phyloP scores from a whole-genome alignment of 139 green algal species.

The Coccomyxa sp. region DNA sequence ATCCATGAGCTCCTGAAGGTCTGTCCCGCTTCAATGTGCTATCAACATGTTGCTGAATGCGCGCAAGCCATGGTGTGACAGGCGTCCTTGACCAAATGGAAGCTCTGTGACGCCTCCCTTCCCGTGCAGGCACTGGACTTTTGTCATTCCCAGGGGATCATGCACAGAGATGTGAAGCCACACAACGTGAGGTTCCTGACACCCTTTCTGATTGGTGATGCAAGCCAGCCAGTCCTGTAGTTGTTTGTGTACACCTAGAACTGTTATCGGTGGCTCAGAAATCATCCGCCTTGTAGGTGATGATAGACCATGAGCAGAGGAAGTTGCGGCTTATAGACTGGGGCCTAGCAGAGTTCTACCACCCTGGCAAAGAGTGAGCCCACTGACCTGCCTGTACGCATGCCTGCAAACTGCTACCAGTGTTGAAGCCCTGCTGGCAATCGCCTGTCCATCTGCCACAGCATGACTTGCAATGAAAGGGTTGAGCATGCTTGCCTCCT shows the following conservation, averaged over 20 bases:
- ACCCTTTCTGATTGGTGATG: no score
- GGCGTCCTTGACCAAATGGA: background rate
- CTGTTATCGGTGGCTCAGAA: background rate
- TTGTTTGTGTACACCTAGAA: background rate
- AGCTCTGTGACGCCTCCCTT: background rate
- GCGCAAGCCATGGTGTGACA: no score
- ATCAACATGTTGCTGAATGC: background rate
- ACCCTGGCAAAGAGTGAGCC: constrained; percentile 66
- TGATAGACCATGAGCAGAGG: constrained; percentile 95
- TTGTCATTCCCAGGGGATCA: constrained; percentile 89
- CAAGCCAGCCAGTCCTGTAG: no score
- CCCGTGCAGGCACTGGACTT: constrained; percentile 87
- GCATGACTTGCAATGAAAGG: no score
- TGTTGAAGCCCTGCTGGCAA: no score
- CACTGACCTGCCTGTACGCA: no score
- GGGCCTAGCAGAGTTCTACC: constrained; percentile 99
- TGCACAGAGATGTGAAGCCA: constrained; percentile 84
- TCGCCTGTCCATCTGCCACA: no score
- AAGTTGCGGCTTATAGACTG: constrained; percentile 98
- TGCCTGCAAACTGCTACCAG: no score
- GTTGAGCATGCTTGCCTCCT: no score
- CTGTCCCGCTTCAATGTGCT: background rate
- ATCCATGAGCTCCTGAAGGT: constrained; percentile 94
- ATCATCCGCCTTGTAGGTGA: constrained; percentile 49
- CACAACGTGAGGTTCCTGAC: constrained; percentile 70